phyloP scores from a whole-genome alignment of 768 basidiomycete species.

The Imleria badia region DNA sequence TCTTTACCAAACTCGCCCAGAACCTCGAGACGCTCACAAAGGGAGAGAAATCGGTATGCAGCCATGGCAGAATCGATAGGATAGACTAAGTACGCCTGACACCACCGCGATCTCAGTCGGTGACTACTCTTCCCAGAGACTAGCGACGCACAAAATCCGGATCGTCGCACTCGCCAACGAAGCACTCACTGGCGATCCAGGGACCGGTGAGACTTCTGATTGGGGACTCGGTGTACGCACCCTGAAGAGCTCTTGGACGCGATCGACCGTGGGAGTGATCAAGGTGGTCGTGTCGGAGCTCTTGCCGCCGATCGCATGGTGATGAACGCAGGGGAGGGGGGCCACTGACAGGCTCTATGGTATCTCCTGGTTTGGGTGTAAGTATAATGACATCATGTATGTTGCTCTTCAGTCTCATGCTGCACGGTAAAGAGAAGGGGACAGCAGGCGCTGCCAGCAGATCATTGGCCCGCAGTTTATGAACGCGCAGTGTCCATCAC shows the following conservation, averaged over 20 bases:
- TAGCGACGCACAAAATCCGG: constrained; percentile 44
- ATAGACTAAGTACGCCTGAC: neutral
- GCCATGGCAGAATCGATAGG: neutral
- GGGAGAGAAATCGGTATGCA: constrained; percentile 81
- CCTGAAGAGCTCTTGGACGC: constrained; percentile 69
- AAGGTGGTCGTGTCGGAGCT: constrained; percentile 71
- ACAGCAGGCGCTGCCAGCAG: no score
- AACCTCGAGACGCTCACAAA: constrained; percentile 89
- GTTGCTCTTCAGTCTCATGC: no score
- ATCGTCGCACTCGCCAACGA: constrained; percentile 85
- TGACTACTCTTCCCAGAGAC: constrained; percentile 86
- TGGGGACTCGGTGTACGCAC: constrained; percentile 77
- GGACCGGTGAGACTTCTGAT: constrained; percentile 51
- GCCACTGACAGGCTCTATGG: no score
- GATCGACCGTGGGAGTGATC: constrained; percentile 80
- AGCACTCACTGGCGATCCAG: constrained; percentile 56
- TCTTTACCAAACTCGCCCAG: constrained; percentile 83
- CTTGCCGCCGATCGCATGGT: no score
- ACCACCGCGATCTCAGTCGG: constrained; percentile 55
- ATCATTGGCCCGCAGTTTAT: no score
- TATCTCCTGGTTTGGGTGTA: no score
- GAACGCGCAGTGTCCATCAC: no score
- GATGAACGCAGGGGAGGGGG: no score
- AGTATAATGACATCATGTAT: no score
- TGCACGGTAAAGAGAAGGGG: no score